Conservation (phyloP, 257 asterid species). For the Jacaranda copaia region DNA sequence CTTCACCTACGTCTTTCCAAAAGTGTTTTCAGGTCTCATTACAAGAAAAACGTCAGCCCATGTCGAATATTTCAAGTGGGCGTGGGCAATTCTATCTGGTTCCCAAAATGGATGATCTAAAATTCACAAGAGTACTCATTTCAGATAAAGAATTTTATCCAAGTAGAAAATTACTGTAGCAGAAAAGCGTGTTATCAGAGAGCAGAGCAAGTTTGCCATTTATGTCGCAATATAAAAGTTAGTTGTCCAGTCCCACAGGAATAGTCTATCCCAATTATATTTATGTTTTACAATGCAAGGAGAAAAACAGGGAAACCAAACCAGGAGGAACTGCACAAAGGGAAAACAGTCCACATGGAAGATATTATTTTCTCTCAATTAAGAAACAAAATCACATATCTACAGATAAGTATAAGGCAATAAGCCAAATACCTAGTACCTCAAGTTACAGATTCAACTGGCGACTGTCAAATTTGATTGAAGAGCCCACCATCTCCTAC, state of each 20-base stretch:
- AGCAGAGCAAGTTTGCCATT: not conserved
- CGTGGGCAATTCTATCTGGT: not conserved
- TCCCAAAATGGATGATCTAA: not conserved
- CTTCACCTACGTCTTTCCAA: not conserved
- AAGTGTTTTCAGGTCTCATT: not conserved
- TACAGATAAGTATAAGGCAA: slow-evolving; percentile 36
- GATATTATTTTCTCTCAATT: slow-evolving; percentile 29
- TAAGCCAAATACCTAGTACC: slow-evolving; percentile 41
- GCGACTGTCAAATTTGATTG: slow-evolving; percentile 20
- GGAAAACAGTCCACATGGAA: not conserved
- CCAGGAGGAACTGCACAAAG: not conserved
- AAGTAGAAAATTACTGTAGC: too few species aligned
- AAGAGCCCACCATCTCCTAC: slow-evolving; percentile 33
- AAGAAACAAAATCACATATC: slow-evolving; percentile 43
- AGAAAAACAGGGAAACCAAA: not conserved
- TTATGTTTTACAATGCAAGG: not conserved
- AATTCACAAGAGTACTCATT: not conserved
- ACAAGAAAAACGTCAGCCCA: not conserved
- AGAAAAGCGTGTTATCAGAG: not conserved
- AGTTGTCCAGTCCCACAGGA: not conserved
- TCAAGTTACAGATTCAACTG: slow-evolving; percentile 39
- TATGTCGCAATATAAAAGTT: not conserved
- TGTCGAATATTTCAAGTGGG: not conserved
- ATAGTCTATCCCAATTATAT: not conserved
- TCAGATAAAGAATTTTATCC: not conserved